phyloP scores from a whole-genome alignment of 441 rosid genomes.

The Brassica hybrid region DNA sequence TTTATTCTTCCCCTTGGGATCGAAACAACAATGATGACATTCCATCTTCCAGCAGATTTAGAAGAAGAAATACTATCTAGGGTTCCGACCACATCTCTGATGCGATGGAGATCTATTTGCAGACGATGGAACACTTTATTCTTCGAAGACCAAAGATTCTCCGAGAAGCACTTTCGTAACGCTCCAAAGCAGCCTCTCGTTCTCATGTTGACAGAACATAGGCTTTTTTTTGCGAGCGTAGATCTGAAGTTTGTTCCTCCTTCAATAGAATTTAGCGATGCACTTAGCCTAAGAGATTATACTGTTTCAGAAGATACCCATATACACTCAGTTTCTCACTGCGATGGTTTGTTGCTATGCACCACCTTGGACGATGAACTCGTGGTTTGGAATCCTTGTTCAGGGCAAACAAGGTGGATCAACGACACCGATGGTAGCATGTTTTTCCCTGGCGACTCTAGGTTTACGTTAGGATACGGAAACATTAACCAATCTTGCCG shows the following conservation, averaged over 20 bases:
- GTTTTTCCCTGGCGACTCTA: not conserved
- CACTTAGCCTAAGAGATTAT: not conserved
- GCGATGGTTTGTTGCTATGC: conserved; percentile 22
- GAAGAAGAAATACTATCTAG: not conserved
- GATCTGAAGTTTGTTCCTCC: conserved; percentile 1
- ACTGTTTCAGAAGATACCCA: not conserved
- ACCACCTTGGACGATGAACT: not conserved
- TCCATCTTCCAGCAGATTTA: not conserved
- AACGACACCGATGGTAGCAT: not conserved
- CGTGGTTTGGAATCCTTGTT: conserved; percentile 21
- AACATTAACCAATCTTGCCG: not conserved
- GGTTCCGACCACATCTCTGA: not conserved
- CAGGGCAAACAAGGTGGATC: conserved; percentile 13
- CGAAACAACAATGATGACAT: not conserved
- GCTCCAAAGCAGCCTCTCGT: not conserved
- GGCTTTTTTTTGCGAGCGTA: not conserved
- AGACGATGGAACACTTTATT: not conserved
- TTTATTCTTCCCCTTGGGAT: not conserved
- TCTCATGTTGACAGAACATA: not conserved
- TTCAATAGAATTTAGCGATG: not conserved
- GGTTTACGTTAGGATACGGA: not conserved
- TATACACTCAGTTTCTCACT: not conserved
- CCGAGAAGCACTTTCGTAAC: not conserved
- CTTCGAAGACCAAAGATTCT: not conserved
- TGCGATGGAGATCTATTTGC: not conserved